Conservation (phyloP, 257 asterid species). For the Solanum phureja region DNA sequence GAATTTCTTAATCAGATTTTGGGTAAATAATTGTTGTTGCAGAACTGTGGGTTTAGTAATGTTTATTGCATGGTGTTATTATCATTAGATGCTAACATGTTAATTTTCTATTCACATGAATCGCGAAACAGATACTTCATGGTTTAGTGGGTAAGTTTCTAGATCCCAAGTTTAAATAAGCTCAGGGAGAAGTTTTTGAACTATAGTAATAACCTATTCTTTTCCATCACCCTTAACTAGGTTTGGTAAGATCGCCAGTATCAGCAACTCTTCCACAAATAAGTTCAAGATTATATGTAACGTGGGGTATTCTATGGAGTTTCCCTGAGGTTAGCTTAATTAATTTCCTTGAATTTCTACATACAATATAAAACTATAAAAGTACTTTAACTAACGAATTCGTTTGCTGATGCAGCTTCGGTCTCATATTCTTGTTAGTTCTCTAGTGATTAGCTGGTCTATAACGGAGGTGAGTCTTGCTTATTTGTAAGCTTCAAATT, state of each 20-base stretch:
- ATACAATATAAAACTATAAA: neutral
- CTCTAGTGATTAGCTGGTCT: slow-evolving; percentile 81
- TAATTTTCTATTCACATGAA: neutral
- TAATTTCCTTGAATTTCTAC: neutral
- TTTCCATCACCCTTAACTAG: slow-evolving; percentile 1
- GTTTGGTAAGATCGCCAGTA: slow-evolving; percentile 87
- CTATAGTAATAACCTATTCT: neutral
- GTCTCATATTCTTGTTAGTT: slow-evolving; percentile 48
- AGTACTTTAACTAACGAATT: neutral
- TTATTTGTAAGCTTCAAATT: neutral
- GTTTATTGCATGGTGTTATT: neutral
- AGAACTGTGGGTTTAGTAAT: neutral
- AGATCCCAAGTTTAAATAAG: neutral
- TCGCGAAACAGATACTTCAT: slow-evolving; percentile 30
- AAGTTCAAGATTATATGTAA: slow-evolving; percentile 64
- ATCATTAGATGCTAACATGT: neutral
- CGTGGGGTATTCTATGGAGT: slow-evolving; percentile 85
- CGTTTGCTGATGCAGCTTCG: slow-evolving; percentile 21
- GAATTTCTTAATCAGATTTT: neutral
- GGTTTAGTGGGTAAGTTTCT: slow-evolving; percentile 30
- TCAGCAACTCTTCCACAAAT: slow-evolving; percentile 87
- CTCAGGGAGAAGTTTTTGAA: neutral
- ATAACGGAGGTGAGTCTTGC: slow-evolving; percentile 47
- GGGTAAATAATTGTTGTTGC: neutral
- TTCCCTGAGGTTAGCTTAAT: slow-evolving; percentile 55